Evolutionary conservation across 2,329 filamentous ascomycete species (phyloP), one percentile per base, ranked within the genome.

Genomic region (Ophiostoma fasciatum): DNA sequence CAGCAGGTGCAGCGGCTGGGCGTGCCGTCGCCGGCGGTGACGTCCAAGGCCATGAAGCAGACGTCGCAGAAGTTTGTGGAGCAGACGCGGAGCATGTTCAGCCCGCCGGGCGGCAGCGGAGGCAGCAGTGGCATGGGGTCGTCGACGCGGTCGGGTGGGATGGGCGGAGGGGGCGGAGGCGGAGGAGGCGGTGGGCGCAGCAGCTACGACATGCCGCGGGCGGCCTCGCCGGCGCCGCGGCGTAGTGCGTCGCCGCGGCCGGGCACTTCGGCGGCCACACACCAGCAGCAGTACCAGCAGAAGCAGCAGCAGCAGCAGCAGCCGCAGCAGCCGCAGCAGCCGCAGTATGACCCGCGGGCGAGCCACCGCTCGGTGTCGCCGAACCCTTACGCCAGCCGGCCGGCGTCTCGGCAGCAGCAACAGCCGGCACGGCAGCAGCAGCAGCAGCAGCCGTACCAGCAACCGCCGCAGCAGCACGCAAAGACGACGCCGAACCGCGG

Each of bases 41-140:
- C 92, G 1, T 82, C 84, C 4, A 82, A 80, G 44, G 83, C 90
- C 32, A 98, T 98, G 92, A 83, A 94, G 51, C 82, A 93, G 55
- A 83, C 87, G 4, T 90, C 85, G 0, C 80, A 92, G 48, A 85
- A 85, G 56, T 94, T 88, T 50, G 74, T 81, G 17, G 74, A 77
- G 31, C 82, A 94, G 55, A 83, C 82, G 3, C 73, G 83, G 29
- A 84, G 70, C 49, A 78, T 94, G 62, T 90, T 92, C 55, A 65
- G 51, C 22, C 45, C 40, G 12, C 26, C 50, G 2, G 28, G 11
- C 31, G 31, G 25, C 36, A n/a, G n/a, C n/a, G n/a, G n/a, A n/a
- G n/a, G n/a, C n/a, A n/a, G n/a, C n/a, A n/a, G n/a, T n/a, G n/a
- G n/a, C n/a, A n/a, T n/a, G n/a, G n/a, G n/a, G n/a, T n/a, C n/a